Evolutionary conservation across 345 rosid species (phyloP), one percentile per base, ranked within the genome.

Genomic region (Lepidium africanum): DNA sequence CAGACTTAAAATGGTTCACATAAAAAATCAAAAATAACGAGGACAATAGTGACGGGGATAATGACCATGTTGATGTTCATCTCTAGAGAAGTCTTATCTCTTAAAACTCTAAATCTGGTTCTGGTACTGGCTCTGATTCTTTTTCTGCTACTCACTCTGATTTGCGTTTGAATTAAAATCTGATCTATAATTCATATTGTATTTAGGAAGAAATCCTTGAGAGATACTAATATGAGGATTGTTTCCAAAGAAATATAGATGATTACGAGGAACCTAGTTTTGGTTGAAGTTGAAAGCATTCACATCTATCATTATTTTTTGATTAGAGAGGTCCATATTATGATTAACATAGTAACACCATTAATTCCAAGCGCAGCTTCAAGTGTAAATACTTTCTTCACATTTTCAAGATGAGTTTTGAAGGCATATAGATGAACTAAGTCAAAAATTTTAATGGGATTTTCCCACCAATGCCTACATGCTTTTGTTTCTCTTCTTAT

Each of bases 401-500:
- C 72, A 35, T 58, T 76, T 65, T 74, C 79, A 37, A 90, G 59
- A 0, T 74, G 45, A 7, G 37, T 30, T 59, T 75, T 81, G 58
- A 87, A 47, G 38, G 40, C 80, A 33, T 72, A 53, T 5, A 79
- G 76, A 67, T 84, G 82, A 5, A 23, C 2, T 5, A 65, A 7
- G 10, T 30, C 67, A 10, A 86, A 76, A 32, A 63, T 76, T 1
- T 79, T 81, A 2, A 74, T 27, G 1, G 89, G 85, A 2, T 77
- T 47, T 63, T 82, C 80, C 95, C 88, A 86, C 89, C 91, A 83
- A 41, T 58, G n/a, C n/a, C 56, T 67, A 33, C 11, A 10, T 2
- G 5, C 57, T 59, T 60, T 59, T 8, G 70, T 54, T 1, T 53
- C 69, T 39, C 69, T 71, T 52, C 67, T 74, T 25, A 74, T 48